Conservation (phyloP, 2,329 filamentous ascomycete species). For the Arthrobotrys iridis region DNA sequence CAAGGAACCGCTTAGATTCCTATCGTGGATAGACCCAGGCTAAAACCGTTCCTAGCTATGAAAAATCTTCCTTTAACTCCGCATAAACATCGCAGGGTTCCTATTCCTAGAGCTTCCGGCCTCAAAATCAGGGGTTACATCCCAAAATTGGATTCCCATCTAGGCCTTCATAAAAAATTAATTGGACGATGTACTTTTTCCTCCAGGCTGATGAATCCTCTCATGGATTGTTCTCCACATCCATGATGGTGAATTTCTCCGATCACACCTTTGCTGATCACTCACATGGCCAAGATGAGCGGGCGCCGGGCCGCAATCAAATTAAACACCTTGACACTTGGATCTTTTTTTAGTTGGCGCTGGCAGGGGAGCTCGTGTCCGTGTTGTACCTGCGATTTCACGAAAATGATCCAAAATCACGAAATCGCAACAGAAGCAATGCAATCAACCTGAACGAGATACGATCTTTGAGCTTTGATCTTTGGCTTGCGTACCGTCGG, state of each 20-base stretch:
- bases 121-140: neutral
- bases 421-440: neutral
- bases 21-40: constrained; percentile 8
- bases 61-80: constrained; percentile 11
- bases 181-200: neutral
- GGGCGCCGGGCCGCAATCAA: constrained; percentile 14
- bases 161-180: neutral
- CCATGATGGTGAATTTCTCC: constrained; percentile 12
- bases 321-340: constrained; percentile 14
- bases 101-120: constrained; percentile 21
- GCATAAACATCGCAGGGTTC: constrained; percentile 7
- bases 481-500: neutral
- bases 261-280: constrained; percentile 8
- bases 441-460: neutral
- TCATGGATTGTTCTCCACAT: constrained; percentile 5
- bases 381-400: neutral
- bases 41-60: neutral
- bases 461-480: constrained; percentile 10
- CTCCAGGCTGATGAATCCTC: constrained; percentile 9
- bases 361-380: neutral
- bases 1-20: constrained; percentile 18
- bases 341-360: constrained; percentile 22
- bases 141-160: constrained; percentile 18
- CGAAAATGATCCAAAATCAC: neutral
- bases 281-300: constrained; percentile 13